Percentiles rank a stretch among this genome's conserved stretches.
These are phyloP conservation scores for Gossypium longicalyx DNA, from an alignment of 345 rosid species.

Conservation along the genomic window DNA sequence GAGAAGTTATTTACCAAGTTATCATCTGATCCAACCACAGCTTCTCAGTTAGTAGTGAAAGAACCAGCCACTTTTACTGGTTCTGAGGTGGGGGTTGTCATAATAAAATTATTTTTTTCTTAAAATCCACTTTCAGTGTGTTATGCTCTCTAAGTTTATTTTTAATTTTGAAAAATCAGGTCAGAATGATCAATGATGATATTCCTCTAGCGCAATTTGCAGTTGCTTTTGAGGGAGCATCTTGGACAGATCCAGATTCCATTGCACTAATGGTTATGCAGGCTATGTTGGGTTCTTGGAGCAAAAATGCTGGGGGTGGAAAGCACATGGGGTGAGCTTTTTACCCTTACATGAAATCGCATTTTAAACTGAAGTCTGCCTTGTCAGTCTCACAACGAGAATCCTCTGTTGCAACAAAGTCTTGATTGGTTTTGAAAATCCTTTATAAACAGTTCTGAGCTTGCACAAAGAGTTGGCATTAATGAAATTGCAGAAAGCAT, in stretches of 20 bases:
- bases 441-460: constrained; percentile 59
- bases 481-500: constrained; percentile 93
- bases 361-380: not conserved
- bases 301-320: constrained; percentile 80
- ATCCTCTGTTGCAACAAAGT: not conserved
- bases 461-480: constrained; percentile 78
- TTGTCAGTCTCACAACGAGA: not conserved
- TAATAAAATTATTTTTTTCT: not conserved
- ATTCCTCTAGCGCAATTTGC: constrained; percentile 97
- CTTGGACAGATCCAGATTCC: constrained; percentile 99
- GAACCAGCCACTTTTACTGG: constrained; percentile 87
- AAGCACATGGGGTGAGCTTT: constrained; percentile 94
- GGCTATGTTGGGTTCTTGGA: constrained; percentile 96
- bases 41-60: constrained; percentile 71
- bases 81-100: constrained; percentile 66
- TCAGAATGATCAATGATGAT: constrained; percentile 90
- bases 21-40: constrained; percentile 77
- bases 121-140: constrained; percentile 2
- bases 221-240: constrained; percentile 94
- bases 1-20: constrained; percentile 75
- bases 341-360: not conserved
- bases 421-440: constrained; percentile 23
- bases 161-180: constrained; percentile 37
- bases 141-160: constrained; percentile 2
- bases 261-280: constrained; percentile 95